These are phyloP conservation scores for Nitzschia sp. DNA, from an alignment of 108 stramenopile species.

Conservation along the genomic window DNA sequence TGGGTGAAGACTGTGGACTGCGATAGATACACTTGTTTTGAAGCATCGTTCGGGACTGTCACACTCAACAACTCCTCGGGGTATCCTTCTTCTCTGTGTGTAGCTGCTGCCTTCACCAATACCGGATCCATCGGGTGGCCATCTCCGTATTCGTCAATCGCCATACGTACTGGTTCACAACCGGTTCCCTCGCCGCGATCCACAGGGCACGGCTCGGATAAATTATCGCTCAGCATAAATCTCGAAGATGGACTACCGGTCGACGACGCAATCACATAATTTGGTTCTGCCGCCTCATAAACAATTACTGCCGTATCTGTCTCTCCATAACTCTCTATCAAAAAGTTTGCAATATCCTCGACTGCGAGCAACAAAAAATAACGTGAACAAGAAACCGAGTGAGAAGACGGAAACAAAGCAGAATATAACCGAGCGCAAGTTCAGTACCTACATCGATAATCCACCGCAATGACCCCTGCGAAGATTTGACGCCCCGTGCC, in stretches of 20 bases:
- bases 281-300: constrained; percentile 37
- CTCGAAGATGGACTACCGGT: constrained; percentile 32
- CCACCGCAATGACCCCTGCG: constrained; percentile 44
- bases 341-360: constrained; percentile 22
- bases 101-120: constrained; percentile 21
- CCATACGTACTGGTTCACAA: constrained; percentile 36
- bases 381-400: background rate
- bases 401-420: background rate
- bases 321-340: constrained; percentile 26
- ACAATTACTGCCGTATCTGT: constrained; percentile 26
- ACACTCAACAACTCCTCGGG: constrained; percentile 24
- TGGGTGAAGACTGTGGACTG: constrained; percentile 26
- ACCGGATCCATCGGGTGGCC: constrained; percentile 17
- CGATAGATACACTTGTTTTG: constrained; percentile 13
- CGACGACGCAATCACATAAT: constrained; percentile 42
- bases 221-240: constrained; percentile 19
- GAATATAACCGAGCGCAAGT: no score
- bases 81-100: constrained; percentile 22
- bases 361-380: constrained; percentile 11
- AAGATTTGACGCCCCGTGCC: constrained; percentile 30
- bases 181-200: background rate
- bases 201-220: constrained; percentile 17
- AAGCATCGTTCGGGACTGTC: background rate
- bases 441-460: constrained; percentile 28
- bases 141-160: constrained; percentile 15